Base-by-base conservation (phyloP, 2,329 filamentous ascomycete species). In the Reticulascus tulasneorum region DNA sequence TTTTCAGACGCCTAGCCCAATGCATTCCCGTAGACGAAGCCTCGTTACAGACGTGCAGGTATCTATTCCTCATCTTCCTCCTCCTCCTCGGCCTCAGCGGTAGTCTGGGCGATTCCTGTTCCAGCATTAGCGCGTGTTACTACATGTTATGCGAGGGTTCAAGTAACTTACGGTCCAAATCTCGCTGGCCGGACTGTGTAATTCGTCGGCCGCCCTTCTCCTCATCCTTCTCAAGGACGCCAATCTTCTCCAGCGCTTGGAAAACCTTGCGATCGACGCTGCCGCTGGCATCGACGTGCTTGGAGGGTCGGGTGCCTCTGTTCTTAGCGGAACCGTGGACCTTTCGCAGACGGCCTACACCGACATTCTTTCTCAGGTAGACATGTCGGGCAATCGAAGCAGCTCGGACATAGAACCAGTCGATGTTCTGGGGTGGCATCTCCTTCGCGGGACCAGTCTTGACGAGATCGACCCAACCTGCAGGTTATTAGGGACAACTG, bases 311-410 rank as follows among this genome's bases (percentile, higher is more conserved):
- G 57, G 81, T 81, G 59, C 93, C 93, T 58, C 93, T 89, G 85
- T 97, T 98, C 84, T 94, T 96, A 77, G 86, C 85, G 57, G 81
- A 85, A 60, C 89, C 93, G 82, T 98, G 93, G 52, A 85, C 86
- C 78, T 94, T 95, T 71, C 91, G 86, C 58, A 98, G 83, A 64
- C 93, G 89, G 73, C 93, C 93, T 56, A 98, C 88, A 79, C 93
- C 93, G 65, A 98, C 90, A 49, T 90, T 96, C 82, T 98, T 98
- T 77, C 93, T 86, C 69, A 98, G 79, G 81, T 98, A 98, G 78
- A 98, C 84, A 79, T 97, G 91, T 64, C 90, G 89, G 62, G 93
- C 93, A 65, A 98, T 84, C 53, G 91, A 82, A 58, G 93, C 93
- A 60, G 91, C 90, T 64, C 93, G 90, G 66, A 82, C 69, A 71